These are phyloP conservation scores for Fusarium vanettenii DNA, from an alignment of 2,329 filamentous ascomycete species.

Conservation along the genomic window DNA sequence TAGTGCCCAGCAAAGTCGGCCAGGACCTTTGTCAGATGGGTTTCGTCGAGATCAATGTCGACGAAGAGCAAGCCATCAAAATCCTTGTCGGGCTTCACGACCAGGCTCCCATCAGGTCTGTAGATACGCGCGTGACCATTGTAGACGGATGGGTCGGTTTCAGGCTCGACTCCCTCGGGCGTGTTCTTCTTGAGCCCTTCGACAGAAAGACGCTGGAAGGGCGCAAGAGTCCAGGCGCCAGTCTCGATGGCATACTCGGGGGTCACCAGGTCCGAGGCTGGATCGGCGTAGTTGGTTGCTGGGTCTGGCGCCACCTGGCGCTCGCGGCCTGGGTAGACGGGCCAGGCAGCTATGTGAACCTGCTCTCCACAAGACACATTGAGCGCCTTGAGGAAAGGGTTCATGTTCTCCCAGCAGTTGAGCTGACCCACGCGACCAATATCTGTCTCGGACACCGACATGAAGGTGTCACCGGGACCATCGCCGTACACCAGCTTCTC, in stretches of 20 bases:
- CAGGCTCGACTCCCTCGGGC: conserved; percentile 41
- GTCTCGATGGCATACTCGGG: conserved; percentile 43
- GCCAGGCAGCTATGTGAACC: conserved; percentile 47
- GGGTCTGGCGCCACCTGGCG: conserved; percentile 39
- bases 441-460: conserved; percentile 57
- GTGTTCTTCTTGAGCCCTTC: conserved; percentile 41
- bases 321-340: conserved; percentile 39
- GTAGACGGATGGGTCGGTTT: conserved; percentile 37
- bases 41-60: conserved; percentile 59
- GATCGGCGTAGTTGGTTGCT: conserved; percentile 41
- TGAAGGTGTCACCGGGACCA: conserved; percentile 65
- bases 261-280: conserved; percentile 41
- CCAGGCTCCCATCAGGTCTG: conserved; percentile 39
- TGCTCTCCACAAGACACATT: conserved; percentile 44
- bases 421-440: conserved; percentile 65
- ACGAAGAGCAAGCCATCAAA: conserved; percentile 62
- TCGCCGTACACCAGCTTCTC: conserved; percentile 65
- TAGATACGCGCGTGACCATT: conserved; percentile 43
- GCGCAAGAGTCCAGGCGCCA: conserved; percentile 41
- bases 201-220: conserved; percentile 39
- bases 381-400: conserved; percentile 43
- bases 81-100: conserved; percentile 41
- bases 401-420: conserved; percentile 67
- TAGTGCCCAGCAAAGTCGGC: conserved; percentile 53
- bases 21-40: conserved; percentile 40